Base-by-base conservation (phyloP, 306 rosid species). In the Quercus bicolor region DNA sequence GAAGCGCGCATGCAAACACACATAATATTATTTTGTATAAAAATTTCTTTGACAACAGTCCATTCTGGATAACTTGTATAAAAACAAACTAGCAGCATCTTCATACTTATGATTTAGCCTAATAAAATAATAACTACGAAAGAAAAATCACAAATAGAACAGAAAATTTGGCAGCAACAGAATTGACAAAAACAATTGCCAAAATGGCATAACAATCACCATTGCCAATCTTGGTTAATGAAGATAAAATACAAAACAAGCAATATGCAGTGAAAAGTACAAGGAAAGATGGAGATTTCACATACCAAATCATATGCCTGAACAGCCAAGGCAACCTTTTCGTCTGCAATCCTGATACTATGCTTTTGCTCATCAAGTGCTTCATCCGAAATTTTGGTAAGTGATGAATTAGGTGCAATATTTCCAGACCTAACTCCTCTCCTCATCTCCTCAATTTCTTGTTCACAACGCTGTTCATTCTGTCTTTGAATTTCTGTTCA, bases 331-430 rank as follows among this genome's bases (percentile, higher is more conserved):
- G 91, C 79, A 51, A 95, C 97, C 81, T 95, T 95, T 85, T 95
- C 98, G 76, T 95, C 97, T 43, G 97, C 93, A 84, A 95, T 89
- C 86, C 97, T 87, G 76, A 92, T 83, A 85, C 98, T 92, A 79
- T 95, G 98, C 84, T 92, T 95, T 82, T 95, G 99, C 84, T 95
- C 98, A 84, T 95, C 99, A 84, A 93, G 94, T 45, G 97, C 97
- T 78, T 93, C 99, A 80, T 94, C 94, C 15, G 93, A 94, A 87
- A 92, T 92, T 83, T 94, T 81, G 72, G 81, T 79, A 81, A 86
- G 91, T 19, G 97, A 88, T 56, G 87, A 72, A 77, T 88, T 86
- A 14, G 90, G 91, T 23, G 90, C 84, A 84, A 88, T 85, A 80
- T 87, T 91, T 78, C 98, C 98, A 74, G 96, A 85, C 76, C 85